A percentile compares a stretch with the other conserved stretches of the same genome.
These are phyloP conservation scores for Alternaria panax DNA, from an alignment of 2,329 filamentous ascomycete species.

Conservation along the genomic window DNA sequence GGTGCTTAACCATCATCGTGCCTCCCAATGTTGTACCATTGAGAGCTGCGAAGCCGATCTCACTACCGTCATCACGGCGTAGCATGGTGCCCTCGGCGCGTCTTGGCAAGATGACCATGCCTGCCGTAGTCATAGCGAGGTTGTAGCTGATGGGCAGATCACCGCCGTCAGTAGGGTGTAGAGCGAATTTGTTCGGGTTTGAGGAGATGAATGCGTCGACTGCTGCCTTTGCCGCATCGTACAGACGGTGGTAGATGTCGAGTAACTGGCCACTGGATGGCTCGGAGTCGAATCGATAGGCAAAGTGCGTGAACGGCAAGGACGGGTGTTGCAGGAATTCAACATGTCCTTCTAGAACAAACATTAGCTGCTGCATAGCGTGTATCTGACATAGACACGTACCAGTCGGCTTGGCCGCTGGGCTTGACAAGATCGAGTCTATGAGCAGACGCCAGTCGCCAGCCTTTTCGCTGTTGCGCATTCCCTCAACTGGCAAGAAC, in stretches of 20 bases:
- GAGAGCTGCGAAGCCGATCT: slow-evolving; percentile 56
- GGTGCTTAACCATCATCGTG: slow-evolving; percentile 65
- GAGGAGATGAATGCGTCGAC: slow-evolving; percentile 53
- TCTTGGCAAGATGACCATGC: slow-evolving; percentile 63
- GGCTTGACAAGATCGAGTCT: slow-evolving; percentile 48
- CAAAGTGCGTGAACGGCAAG: slow-evolving; percentile 62
- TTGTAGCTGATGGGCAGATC: slow-evolving; percentile 64
- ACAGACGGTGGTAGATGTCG: slow-evolving; percentile 45
- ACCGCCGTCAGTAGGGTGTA: slow-evolving; percentile 42
- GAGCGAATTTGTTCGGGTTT: slow-evolving; percentile 38
- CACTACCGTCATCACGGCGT: slow-evolving; percentile 47
- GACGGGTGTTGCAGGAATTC: slow-evolving; percentile 26
- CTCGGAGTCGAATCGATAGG: slow-evolving; percentile 50
- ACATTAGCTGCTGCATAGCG: slow-evolving; percentile 12
- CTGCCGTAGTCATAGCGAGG: slow-evolving; percentile 62
- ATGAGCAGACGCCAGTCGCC: slow-evolving; percentile 60
- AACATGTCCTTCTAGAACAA: slow-evolving; percentile 7
- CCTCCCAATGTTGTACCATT: slow-evolving; percentile 66
- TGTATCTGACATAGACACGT: background rate
- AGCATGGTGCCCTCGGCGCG: slow-evolving; percentile 55
- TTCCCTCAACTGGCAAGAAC: slow-evolving; percentile 70
- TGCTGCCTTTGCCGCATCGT: slow-evolving; percentile 41
- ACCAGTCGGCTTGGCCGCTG: slow-evolving; percentile 11
- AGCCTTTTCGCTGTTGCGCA: slow-evolving; percentile 58
- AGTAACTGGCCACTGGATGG: slow-evolving; percentile 49